Evolutionary conservation across 345 rosid species (phyloP).

Genomic region (Eutrema yunnanense): DNA sequence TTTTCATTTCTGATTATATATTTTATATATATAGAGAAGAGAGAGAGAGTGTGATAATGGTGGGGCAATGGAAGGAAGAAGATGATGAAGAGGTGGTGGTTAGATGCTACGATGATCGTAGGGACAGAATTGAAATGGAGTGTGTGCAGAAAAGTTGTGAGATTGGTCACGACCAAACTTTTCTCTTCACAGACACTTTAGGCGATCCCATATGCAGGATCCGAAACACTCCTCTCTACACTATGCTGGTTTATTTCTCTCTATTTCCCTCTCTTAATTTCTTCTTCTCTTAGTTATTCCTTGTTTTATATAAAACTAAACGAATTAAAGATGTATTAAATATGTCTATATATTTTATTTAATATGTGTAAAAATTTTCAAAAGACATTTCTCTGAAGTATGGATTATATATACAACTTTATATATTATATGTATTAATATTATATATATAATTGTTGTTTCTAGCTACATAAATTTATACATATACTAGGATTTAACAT

Average conservation of each 20-base stretch:
- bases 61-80: conserved; percentile 19
- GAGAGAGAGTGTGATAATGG: conserved; percentile 3
- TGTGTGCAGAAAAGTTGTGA: conserved; percentile 63
- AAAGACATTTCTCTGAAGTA: background rate
- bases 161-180: conserved; percentile 56
- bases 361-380: too few relatives aligned
- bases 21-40: background rate
- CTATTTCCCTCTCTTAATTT: background rate
- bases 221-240: conserved; percentile 58
- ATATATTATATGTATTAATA: too few relatives aligned
- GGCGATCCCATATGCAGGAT: conserved; percentile 92
- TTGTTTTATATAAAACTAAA: background rate
- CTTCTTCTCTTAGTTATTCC: background rate
- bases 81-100: conserved; percentile 30
- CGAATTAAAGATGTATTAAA: background rate
- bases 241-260: conserved; percentile 52
- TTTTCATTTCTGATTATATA: background rate
- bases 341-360: background rate
- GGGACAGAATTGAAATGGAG: conserved; percentile 47
- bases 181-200: conserved; percentile 62
- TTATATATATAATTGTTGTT: too few relatives aligned
- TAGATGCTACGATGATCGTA: conserved; percentile 50
- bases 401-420: too few relatives aligned
- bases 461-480: too few relatives aligned
- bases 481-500: too few relatives aligned